A percentile compares a stretch with the other conserved stretches of the same genome.
These are phyloP conservation scores for Nyssa sinensis DNA, from an alignment of 148 eudicot genomes.

Conservation along the genomic window DNA sequence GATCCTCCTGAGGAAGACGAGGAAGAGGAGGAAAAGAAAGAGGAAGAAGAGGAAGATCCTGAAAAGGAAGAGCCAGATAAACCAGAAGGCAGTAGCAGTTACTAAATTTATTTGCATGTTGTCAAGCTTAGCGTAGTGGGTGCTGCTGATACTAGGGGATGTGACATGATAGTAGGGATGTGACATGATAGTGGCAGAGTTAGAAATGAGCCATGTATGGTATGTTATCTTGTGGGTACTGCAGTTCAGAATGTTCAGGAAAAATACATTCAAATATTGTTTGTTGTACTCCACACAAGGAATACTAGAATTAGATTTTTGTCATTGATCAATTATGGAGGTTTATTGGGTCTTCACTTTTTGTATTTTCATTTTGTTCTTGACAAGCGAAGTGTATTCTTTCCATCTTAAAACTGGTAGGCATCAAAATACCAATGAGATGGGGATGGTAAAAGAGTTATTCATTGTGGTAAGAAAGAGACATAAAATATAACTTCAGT, in stretches of 20 bases:
- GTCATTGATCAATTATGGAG: neutral
- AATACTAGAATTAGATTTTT: neutral
- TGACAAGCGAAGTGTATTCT: no score
- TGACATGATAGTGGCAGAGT: neutral
- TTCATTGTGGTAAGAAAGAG: no score
- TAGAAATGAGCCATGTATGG: neutral
- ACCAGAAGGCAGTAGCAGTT: constrained; percentile 29
- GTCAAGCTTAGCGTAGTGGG: neutral
- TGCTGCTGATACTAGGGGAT: neutral
- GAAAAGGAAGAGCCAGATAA: constrained; percentile 47
- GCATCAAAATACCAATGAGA: no score
- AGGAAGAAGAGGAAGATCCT: constrained; percentile 53
- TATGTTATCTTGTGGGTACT: neutral
- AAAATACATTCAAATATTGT: neutral
- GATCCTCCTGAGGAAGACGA: constrained; percentile 88
- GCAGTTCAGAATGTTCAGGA: neutral
- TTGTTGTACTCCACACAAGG: neutral
- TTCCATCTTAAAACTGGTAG: no score
- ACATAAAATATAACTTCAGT: no score
- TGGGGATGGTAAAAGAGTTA: no score
- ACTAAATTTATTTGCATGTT: neutral
- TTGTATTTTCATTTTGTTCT: no score
- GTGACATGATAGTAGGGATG: neutral
- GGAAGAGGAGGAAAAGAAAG: constrained; percentile 62
- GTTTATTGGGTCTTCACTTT: no score